Evolutionary conservation across 176 grass and related monocot genomes (phyloP), one percentile per base, ranked within the genome.

Genomic region (Eleusine indica): DNA sequence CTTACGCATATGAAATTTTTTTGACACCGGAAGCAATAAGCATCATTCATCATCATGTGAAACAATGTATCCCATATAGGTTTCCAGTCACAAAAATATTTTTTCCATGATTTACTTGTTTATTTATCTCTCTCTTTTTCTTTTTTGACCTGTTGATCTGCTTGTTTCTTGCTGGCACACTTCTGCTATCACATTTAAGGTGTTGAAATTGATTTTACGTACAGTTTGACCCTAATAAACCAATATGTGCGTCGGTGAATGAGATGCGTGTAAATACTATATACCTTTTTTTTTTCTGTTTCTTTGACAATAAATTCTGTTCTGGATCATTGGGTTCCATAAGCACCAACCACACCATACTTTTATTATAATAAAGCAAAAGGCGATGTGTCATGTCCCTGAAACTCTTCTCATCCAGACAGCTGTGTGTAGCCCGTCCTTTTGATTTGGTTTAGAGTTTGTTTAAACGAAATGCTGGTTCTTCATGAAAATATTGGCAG

Each of bases 1-100:
- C 29, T 53, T 46, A 9, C 32, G 3, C 63, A 42, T 15, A 4
- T 85, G 42, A 52, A 70, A 77, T 79, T 70, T 87, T 75, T 84
- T 75, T 54, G 2, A 75, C 52, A 3, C 41, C 39, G 39, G 60
- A 83, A 83, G 84, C 80, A 90, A 84, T 40, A 72, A 85, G 57
- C 22, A 73, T 10, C 72, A 77, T 53, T 68, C 67, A 68, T 83
- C 61, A 65, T 70, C 39, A 60, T 56, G 35, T 56, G 69, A 80
- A 90, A 79, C 67, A 78, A 89, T 48, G 22, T 69, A 82, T 61
- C 58, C 35, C 1, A 11, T 32, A 32, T 72, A 12, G 4, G 13
- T 64, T 70, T 49, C 25, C 5, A 21, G 32, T 73, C 12, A 22
- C n/a, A 58, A 49, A 35, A 60, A 52, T 69, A 2, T 52, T 75